These are phyloP conservation scores for Neurospora sp. DNA, from an alignment of 495 filamentous ascomycete genomes.

Conservation along the genomic window DNA sequence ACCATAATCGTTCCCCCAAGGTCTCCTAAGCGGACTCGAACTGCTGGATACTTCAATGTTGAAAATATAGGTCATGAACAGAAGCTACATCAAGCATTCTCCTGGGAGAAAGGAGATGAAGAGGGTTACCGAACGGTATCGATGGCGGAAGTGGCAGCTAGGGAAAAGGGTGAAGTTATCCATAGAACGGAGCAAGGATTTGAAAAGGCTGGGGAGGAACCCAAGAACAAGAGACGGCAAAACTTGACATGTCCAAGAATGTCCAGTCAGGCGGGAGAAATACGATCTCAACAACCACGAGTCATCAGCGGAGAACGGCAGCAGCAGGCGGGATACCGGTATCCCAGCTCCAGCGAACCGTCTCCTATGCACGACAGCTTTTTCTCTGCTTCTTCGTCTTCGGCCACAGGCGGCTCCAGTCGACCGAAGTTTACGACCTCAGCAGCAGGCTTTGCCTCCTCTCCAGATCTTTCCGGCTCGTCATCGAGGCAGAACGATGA, in stretches of 20 bases:
- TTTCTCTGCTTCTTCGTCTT: not conserved
- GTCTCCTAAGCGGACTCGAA: slow-evolving; percentile 12
- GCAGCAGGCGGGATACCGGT: not conserved
- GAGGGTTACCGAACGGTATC: not conserved
- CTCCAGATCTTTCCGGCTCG: not conserved
- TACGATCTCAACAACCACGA: not conserved
- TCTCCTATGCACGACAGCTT: not conserved
- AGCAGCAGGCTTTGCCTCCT: not conserved
- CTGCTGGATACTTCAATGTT: not conserved
- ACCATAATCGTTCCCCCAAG: slow-evolving; percentile 11
- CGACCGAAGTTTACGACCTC: not conserved
- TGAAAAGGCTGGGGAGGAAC: not conserved
- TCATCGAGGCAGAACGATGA: not conserved
- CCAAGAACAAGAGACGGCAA: not conserved
- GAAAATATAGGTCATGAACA: not conserved
- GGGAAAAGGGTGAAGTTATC: not conserved
- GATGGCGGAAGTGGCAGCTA: not conserved
- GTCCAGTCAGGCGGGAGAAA: not conserved
- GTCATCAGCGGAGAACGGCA: not conserved
- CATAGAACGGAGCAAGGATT: not conserved
- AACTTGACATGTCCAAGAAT: not conserved
- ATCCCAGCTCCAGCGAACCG: not conserved
- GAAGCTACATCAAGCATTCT: not conserved
- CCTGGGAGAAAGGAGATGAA: not conserved
- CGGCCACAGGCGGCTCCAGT: not conserved